Evolutionary conservation across 805 yeast genomes (phyloP), one percentile per base, ranked within the genome.

Genomic region (Wickerhamomyces rabaulensis): DNA sequence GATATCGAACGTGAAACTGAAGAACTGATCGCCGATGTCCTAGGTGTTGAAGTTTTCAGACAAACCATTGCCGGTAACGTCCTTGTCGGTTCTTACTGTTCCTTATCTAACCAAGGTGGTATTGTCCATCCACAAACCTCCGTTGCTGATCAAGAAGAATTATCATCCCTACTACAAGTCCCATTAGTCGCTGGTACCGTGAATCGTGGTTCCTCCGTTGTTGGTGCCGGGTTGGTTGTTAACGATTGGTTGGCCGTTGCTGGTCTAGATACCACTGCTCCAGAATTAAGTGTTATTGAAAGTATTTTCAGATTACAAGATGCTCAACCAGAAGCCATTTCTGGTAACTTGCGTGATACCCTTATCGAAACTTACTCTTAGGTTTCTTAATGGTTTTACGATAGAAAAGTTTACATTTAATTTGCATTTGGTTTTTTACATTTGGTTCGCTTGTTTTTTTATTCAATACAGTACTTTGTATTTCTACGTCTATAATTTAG

Each of bases 1-100:
- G 99, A 94, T 73, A 89, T 94, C 55, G 99, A 94, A 75, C 84
- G 99, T 66, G 99, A 94, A 71, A 94, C 99, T 44, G 99, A 94
- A 73, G 99, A 94, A 73, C 74, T 94, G 58, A 94, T 94, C 64
- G 96, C 98, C 40, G 99, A 94, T 68, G 97, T 91, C 15, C 77
- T 94, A 49, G 99, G 99, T 50, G 99, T 94, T 45, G 99, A 94
- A 71, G 99, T 94, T 40, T 94, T 94, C 79, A 85, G 98, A 74
- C 99, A 94, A 71, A 94, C 99, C 41, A 91, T 94, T 59, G 97
- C 99, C 13, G 97, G 97, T 57, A 92, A 94, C 69, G 97, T 94
- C 48, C 77, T 94, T 51, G 99, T 94, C 45, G 99, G 99, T 48
- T 87, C 96, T 7, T 94, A 94, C 72, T 92, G 98, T 70, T 71